phyloP scores from a whole-genome alignment of 2,329 filamentous ascomycete genomes.

The Zymoseptoria brevis region DNA sequence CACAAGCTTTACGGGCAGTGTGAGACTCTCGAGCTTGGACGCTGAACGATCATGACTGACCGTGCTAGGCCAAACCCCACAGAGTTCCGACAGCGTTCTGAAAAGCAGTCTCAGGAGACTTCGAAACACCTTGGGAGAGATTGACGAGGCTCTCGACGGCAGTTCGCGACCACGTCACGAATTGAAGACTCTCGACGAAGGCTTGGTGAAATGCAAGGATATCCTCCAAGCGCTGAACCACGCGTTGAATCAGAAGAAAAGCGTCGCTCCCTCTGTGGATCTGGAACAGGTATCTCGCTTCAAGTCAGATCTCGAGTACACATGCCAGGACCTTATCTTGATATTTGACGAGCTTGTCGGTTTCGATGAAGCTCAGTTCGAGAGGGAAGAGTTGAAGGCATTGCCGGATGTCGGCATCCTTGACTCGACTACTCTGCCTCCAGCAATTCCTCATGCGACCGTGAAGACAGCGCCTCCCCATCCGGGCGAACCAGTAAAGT shows the following conservation, averaged over 20 bases:
- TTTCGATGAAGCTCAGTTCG: conserved; percentile 2
- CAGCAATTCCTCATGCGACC: background rate
- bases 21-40: conserved; percentile 1
- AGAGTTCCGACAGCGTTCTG: conserved; percentile 4
- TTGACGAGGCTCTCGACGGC: conserved; percentile 12
- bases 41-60: background rate
- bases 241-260: background rate
- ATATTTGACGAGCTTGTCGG: background rate
- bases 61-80: conserved; percentile 7
- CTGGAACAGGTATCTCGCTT: background rate
- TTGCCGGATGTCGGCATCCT: background rate
- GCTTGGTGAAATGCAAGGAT: conserved; percentile 4
- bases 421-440: background rate
- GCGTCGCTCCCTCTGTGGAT: background rate
- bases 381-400: background rate
- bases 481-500: no score
- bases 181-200: conserved; percentile 2
- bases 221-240: conserved; percentile 11
- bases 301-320: background rate
- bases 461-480: background rate
- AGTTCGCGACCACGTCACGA: background rate
- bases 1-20: conserved; percentile 12
- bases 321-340: background rate
- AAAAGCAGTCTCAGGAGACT: conserved; percentile 9
- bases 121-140: conserved; percentile 16